A percentile compares a stretch with the other conserved stretches of the same genome.
Evolutionary conservation across 768 basidiomycete genomes (phyloP).

Genomic region (Rhodotorula kratochvilovae): DNA sequence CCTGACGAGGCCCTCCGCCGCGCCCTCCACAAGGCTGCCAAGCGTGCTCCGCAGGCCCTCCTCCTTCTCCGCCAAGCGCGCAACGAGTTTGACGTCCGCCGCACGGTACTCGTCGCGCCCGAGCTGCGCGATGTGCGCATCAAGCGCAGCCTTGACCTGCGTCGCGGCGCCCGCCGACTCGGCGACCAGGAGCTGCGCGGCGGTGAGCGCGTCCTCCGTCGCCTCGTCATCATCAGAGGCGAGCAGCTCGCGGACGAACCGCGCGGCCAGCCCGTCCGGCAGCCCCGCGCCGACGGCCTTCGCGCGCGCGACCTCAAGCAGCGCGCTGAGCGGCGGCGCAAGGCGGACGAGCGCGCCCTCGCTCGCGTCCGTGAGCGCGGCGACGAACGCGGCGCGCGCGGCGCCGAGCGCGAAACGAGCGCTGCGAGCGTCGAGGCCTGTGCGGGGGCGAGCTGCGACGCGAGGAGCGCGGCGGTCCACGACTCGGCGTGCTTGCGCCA

Average conservation of each 20-base stretch:
- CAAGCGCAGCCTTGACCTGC: background rate
- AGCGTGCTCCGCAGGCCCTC: background rate
- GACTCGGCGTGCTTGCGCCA: conserved; percentile 6
- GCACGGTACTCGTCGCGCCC: conserved; percentile 15
- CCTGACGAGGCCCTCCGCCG: conserved; percentile 13
- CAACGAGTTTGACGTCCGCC: conserved; percentile 5
- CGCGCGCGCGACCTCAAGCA: conserved; percentile 17
- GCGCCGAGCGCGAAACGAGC: conserved; percentile 20
- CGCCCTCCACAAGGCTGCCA: conserved; percentile 5
- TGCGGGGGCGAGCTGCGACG: background rate
- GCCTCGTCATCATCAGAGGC: background rate
- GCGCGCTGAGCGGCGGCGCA: conserved; percentile 13
- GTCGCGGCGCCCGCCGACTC: background rate
- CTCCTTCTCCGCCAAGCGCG: background rate
- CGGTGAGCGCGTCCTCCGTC: background rate
- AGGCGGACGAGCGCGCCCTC: background rate
- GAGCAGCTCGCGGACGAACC: background rate
- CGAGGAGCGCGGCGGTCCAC: conserved; percentile 29
- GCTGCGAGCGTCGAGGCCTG: conserved; percentile 11
- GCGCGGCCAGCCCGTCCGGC: background rate
- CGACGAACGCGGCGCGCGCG: conserved; percentile 10
- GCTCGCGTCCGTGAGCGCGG: background rate
- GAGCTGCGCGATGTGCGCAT: conserved; percentile 5
- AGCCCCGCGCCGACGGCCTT: background rate
- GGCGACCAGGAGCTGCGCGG: background rate